A percentile compares a stretch with the other conserved stretches of the same genome.
phyloP scores from a whole-genome alignment of 2,329 filamentous ascomycete species.

The Chlorencoelia australis region DNA sequence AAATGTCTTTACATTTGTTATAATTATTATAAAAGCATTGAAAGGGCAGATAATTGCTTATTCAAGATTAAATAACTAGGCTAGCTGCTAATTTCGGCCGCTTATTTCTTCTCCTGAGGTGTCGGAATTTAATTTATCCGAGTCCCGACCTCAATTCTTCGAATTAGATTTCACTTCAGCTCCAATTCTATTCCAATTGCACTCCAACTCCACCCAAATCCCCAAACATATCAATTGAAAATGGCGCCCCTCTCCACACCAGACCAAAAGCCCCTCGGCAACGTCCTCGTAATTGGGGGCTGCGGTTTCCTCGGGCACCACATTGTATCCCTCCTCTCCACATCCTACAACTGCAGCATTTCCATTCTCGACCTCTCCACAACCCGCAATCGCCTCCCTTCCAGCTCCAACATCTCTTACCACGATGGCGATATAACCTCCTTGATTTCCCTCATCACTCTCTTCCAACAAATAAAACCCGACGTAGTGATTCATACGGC shows the following conservation, averaged over 20 bases:
- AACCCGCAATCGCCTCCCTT: slow-evolving; percentile 53
- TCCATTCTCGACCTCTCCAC: slow-evolving; percentile 66
- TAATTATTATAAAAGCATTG: no score
- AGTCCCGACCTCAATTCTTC: no score
- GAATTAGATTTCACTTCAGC: no score
- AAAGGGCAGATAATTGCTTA: no score
- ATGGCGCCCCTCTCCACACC: background rate
- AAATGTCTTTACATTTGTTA: no score
- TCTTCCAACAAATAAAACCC: slow-evolving; percentile 59
- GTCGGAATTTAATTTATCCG: no score
- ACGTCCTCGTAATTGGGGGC: slow-evolving; percentile 70
- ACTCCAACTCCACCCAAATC: no score
- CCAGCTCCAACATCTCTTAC: slow-evolving; percentile 45
- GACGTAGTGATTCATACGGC: slow-evolving; percentile 89
- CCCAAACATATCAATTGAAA: background rate
- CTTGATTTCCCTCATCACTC: slow-evolving; percentile 43
- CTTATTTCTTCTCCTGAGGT: no score
- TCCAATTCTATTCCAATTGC: no score
- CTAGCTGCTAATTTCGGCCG: no score
- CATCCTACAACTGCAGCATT: slow-evolving; percentile 46
- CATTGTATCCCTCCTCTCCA: slow-evolving; percentile 63
- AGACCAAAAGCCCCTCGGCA: slow-evolving; percentile 40
- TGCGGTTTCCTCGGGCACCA: slow-evolving; percentile 80
- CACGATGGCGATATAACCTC: slow-evolving; percentile 72
- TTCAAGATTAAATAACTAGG: no score